Conservation (phyloP, 257 asterid species). For the Rhazya stricta region DNA sequence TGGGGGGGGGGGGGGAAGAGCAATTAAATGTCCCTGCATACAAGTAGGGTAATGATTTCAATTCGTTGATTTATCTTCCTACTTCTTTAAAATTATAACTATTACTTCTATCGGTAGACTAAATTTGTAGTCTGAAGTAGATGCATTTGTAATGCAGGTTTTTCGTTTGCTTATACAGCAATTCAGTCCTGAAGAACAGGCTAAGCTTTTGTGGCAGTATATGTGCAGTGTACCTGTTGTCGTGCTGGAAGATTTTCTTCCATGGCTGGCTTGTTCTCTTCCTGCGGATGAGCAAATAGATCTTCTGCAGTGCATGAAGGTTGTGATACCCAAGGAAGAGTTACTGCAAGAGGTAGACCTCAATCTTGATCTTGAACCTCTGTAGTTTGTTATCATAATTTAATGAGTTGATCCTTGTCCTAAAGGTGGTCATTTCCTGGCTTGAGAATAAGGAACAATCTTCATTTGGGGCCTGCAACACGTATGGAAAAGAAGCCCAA, state of each 20-base stretch:
- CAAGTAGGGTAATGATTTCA: not conserved
- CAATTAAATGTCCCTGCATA: not conserved
- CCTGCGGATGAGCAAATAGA: constrained; percentile 50
- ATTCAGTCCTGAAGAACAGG: constrained; percentile 58
- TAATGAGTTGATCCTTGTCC: constrained; percentile 27
- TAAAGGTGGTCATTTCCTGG: constrained; percentile 71
- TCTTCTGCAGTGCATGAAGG: constrained; percentile 45
- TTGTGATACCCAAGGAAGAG: constrained; percentile 59
- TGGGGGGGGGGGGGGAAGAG: too few species aligned
- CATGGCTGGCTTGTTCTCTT: constrained; percentile 58
- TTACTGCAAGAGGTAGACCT: constrained; percentile 66
- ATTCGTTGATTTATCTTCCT: not conserved
- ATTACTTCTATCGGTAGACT: not conserved
- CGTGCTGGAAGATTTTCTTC: constrained; percentile 67
- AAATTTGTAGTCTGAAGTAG: not conserved
- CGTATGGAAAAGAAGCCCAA: constrained; percentile 42
- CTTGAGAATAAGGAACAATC: constrained; percentile 39
- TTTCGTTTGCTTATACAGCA: constrained; percentile 60
- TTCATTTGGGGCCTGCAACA: constrained; percentile 28
- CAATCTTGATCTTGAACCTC: constrained; percentile 16
- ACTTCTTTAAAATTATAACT: not conserved
- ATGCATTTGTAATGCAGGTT: constrained; percentile 44
- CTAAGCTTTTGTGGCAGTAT: constrained; percentile 73
- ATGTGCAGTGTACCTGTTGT: constrained; percentile 71
- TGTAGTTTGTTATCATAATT: constrained; percentile 20